Conservation (phyloP, 129 eudicot species). For the Saposhnikovia divaricata region DNA sequence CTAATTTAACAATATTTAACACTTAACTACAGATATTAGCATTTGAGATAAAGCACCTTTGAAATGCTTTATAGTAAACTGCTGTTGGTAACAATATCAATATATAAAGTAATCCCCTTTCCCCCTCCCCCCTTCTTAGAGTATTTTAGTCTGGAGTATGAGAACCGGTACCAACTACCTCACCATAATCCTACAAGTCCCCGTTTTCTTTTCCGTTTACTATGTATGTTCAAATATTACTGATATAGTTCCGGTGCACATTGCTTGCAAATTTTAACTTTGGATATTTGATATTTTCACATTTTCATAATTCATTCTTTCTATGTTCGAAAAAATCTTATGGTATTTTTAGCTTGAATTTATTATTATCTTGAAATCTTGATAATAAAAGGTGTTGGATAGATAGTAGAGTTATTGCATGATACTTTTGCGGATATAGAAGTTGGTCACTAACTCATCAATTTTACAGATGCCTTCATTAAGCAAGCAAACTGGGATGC, state of each 20-base stretch:
- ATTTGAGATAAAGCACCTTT: background rate
- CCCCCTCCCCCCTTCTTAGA: background rate
- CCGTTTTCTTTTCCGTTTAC: background rate
- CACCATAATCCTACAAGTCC: background rate
- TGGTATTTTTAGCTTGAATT: background rate
- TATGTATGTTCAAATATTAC: background rate
- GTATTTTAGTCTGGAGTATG: background rate
- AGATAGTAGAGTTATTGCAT: background rate
- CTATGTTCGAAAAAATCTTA: background rate
- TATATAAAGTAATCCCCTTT: background rate
- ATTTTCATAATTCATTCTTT: background rate
- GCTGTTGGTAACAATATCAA: background rate
- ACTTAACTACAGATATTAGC: background rate
- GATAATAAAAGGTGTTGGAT: background rate
- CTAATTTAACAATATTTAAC: no score
- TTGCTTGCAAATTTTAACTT: background rate
- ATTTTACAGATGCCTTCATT: slow-evolving; percentile 46
- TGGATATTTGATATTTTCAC: background rate
- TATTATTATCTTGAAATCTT: background rate
- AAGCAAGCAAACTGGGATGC: slow-evolving; percentile 68
- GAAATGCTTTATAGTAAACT: background rate
- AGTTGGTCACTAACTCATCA: background rate
- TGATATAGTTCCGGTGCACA: background rate
- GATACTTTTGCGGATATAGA: background rate
- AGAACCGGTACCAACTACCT: background rate